Evolutionary conservation across 371 early-diverging fungal species (phyloP), one percentile per base, ranked within the genome.

Genomic region (Zychaea mexicana): DNA sequence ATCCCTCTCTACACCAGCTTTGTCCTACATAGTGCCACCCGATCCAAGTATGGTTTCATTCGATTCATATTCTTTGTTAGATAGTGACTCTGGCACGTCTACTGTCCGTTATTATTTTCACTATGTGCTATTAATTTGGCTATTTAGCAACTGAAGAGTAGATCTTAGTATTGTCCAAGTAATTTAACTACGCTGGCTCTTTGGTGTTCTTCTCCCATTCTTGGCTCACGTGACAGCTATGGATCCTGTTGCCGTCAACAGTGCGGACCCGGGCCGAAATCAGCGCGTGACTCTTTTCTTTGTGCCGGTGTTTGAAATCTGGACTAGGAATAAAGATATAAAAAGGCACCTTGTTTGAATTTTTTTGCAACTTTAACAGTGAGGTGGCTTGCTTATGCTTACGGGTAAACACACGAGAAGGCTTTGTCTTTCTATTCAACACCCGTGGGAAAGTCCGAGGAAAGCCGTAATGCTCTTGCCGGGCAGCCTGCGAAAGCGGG

Each of bases 401-500:
- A 79, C 74, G 79, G 79, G 76, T 70, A 79, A 79, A 79, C 79
- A 68, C 69, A 74, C 79, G 68, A 76, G 72, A 72, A 74, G 74
- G 69, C 54, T 62, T 59, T 47, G 38, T 76, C 68, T 74, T 72
- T 72, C 65, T 60, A 62, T 75, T 53, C 52, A 17, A 1, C 42
- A 3, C 76, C 79, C 79, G 74, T 79, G 79, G 79, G 79, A 79
- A 79, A 76, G 79, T 79, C 79, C 76, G 79, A 79, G 79, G 61
- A 79, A 79, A 79, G 68, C 79, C 79, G 67, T 65, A 72, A 74
- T 69, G 62, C 72, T 71, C 72, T 78, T 74, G 70, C 78, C 67
- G 78, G 73, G 72, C 55, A 72, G 72, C 73, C 68, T 68, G 73
- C 69, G 65, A 74, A 78, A 68, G 68, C 68, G 71, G 67, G 73